phyloP scores from a whole-genome alignment of 129 eudicot genomes.

The Silybum marianum region DNA sequence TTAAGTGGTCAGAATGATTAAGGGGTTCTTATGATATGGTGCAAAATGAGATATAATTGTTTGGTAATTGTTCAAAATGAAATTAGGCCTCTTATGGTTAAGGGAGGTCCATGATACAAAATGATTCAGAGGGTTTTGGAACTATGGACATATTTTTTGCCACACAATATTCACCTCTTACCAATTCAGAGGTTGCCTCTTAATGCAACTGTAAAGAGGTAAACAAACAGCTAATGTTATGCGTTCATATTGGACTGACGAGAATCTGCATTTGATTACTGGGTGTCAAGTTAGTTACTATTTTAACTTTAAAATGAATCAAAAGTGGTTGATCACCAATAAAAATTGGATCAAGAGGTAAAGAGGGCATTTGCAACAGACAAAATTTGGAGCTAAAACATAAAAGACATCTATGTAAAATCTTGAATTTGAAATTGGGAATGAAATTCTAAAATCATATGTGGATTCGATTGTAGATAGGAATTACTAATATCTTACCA shows the following conservation, averaged over 20 bases:
- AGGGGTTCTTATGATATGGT: too few species aligned
- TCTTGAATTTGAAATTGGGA: not conserved
- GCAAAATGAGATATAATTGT: too few species aligned
- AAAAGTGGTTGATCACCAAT: not conserved
- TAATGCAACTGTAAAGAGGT: too few species aligned
- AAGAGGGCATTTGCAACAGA: conserved; percentile 2
- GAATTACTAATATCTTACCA: conserved; percentile 50
- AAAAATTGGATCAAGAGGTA: not conserved
- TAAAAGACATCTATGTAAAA: not conserved
- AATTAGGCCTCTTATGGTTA: too few species aligned
- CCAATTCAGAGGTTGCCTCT: too few species aligned
- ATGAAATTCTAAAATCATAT: not conserved
- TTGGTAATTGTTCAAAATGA: too few species aligned
- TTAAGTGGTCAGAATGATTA: too few species aligned
- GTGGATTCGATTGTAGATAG: not conserved
- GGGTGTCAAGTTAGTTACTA: not conserved
- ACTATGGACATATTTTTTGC: too few species aligned
- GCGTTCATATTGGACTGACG: not conserved
- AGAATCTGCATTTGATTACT: not conserved
- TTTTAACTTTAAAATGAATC: not conserved
- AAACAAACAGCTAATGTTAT: too few species aligned
- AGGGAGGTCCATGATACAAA: too few species aligned
- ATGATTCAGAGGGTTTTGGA: too few species aligned
- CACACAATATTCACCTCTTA: too few species aligned
- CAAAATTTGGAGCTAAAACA: not conserved